Evolutionary conservation across 2,329 filamentous ascomycete species (phyloP).

Genomic region (Xylariaceae sp.): DNA sequence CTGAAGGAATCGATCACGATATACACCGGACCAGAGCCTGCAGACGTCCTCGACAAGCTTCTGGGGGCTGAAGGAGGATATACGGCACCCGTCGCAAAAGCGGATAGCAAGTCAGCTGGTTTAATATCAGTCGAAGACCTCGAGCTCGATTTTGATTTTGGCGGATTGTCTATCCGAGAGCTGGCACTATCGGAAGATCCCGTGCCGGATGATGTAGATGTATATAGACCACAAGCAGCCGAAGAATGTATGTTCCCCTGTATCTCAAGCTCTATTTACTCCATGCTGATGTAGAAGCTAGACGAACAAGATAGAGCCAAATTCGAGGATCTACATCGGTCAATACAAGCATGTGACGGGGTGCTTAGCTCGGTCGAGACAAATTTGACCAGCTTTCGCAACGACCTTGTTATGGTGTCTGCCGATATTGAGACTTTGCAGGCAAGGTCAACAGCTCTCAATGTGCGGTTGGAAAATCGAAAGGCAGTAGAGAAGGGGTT

Average conservation of each 20-base stretch:
- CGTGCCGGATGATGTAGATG: constrained; percentile 28
- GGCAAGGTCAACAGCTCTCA: constrained; percentile 79
- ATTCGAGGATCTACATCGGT: constrained; percentile 87
- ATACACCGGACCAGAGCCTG: constrained; percentile 65
- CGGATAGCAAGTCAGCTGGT: constrained; percentile 10
- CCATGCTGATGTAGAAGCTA: constrained; percentile 36
- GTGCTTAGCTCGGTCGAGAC: constrained; percentile 90
- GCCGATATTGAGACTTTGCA: constrained; percentile 95
- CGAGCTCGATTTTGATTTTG: constrained; percentile 75
- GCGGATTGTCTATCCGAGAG: constrained; percentile 73
- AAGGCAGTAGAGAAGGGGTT: constrained; percentile 87
- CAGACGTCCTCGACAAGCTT: constrained; percentile 65
- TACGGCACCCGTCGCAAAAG: constrained; percentile 5
- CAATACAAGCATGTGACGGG: constrained; percentile 88
- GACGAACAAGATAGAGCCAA: constrained; percentile 81
- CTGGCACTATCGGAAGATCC: constrained; percentile 53
- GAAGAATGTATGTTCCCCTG: constrained; percentile 68
- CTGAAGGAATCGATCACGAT: constrained; percentile 61
- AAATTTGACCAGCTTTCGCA: constrained; percentile 90
- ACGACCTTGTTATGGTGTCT: constrained; percentile 88
- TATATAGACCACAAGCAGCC: constrained; percentile 61
- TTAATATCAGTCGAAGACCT: constrained; percentile 55
- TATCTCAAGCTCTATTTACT: constrained; percentile 12
- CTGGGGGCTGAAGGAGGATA: constrained; percentile 36
- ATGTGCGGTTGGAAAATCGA: constrained; percentile 83